Conservation (phyloP, 2,329 filamentous ascomycete genomes). For the Sporothrix pallida region DNA sequence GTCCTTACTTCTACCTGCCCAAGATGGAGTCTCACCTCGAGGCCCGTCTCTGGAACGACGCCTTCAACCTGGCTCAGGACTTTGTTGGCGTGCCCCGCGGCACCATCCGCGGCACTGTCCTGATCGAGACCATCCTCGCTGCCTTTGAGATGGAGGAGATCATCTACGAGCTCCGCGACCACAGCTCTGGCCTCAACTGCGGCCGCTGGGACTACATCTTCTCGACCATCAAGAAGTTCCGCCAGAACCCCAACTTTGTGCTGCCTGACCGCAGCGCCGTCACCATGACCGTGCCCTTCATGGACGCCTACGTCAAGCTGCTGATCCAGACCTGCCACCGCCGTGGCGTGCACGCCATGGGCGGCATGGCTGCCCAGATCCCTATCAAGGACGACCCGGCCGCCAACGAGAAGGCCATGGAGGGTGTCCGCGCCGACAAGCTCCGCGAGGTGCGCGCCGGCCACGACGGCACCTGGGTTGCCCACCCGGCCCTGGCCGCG, state of each 20-base stretch:
- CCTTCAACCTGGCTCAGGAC: slow-evolving; percentile 94
- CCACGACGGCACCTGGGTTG: slow-evolving; percentile 97
- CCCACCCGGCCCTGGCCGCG: slow-evolving; percentile 86
- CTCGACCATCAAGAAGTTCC: slow-evolving; percentile 99
- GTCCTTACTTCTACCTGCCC: slow-evolving; percentile 97
- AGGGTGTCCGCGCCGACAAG: slow-evolving; percentile 90
- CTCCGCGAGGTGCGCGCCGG: slow-evolving; percentile 92
- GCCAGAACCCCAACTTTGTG: slow-evolving; percentile 89
- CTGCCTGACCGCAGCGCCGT: slow-evolving; percentile 89
- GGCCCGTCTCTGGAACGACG: slow-evolving; percentile 97
- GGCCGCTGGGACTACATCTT: slow-evolving; percentile 99
- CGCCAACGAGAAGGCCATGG: slow-evolving; percentile 95
- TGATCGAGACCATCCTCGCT: slow-evolving; percentile 97
- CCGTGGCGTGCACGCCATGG: slow-evolving; percentile 97
- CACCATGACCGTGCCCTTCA: slow-evolving; percentile 98
- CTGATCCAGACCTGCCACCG: slow-evolving; percentile 98
- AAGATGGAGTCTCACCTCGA: slow-evolving; percentile 99
- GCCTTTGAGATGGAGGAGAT: slow-evolving; percentile 99
- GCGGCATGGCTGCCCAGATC: slow-evolving; percentile 98
- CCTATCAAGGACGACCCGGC: slow-evolving; percentile 93
- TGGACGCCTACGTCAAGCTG: slow-evolving; percentile 95
- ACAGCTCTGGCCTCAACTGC: slow-evolving; percentile 96
- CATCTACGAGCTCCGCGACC: slow-evolving; percentile 97
- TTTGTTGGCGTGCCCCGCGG: slow-evolving; percentile 87
- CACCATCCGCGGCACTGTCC: slow-evolving; percentile 90